Evolutionary conservation across 768 basidiomycete genomes (phyloP), one percentile per base, ranked within the genome.

Genomic region (Hysterangium stoloniferum): DNA sequence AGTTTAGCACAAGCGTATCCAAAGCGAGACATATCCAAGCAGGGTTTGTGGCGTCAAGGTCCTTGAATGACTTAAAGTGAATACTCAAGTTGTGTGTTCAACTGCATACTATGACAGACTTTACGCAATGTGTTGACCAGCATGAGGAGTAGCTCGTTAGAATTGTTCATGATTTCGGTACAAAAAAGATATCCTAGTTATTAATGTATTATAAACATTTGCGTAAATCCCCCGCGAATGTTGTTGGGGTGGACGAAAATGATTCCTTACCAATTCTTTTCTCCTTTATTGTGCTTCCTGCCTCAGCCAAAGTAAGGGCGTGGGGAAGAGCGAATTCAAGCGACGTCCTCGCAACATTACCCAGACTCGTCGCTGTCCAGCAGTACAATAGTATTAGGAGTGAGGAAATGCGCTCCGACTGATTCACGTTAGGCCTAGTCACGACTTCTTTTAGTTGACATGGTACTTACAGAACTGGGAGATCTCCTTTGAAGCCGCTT

Each of bases 121-220:
- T 92, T 92, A 55, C 87, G 80, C 29, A 90, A 62, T 4, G 89
- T 90, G 57, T 93, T 93, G 52, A 92, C 81, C 19, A 91, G 73
- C 84, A 93, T 89, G 20, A 93, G 69, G 45, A 79, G 76, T 28
- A 90, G 69, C 53, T 89, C 86, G 59, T 89, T 79, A 32, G 73
- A 64, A 6, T 68, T 58, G 33, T 79, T 76, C 80, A 92, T 87
- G 19, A 86, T 63, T 60, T 85, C 79, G 47, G 73, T 64, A 59
- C 88, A 90, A 61, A 87, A 90, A 6, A 83, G 64, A 66, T 91
- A 91, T 11, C 87, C 88, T 92, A 56, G 22, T n/a, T 32, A 4
- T 20, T 8, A 2, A 42, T 36, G 31, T n/a, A n/a, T n/a, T n/a
- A n/a, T n/a, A n/a, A n/a, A n/a, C n/a, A n/a, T n/a, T n/a, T n/a